These are phyloP conservation scores for Coprinopsis marcescibilis DNA, from an alignment of 768 basidiomycete genomes.

Conservation along the genomic window DNA sequence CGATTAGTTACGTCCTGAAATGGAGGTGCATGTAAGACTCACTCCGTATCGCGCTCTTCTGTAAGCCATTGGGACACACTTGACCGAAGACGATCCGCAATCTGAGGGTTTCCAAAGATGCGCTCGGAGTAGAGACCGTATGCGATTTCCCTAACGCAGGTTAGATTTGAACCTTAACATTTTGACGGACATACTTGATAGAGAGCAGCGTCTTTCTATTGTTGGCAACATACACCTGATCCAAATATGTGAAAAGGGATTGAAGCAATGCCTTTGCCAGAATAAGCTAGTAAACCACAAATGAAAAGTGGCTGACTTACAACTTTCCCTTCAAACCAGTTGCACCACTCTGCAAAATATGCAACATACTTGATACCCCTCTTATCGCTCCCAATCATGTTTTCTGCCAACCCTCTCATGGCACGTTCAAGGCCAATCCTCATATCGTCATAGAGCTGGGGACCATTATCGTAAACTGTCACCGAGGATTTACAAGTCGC, in stretches of 20 bases:
- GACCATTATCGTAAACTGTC: conserved; percentile 44
- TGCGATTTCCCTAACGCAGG: conserved; percentile 58
- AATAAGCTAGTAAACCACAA: background rate
- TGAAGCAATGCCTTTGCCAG: conserved; percentile 44
- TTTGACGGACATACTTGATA: no score
- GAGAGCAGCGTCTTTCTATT: conserved; percentile 26
- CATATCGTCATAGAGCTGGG: conserved; percentile 52
- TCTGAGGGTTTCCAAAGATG: conserved; percentile 43
- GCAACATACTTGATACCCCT: conserved; percentile 48
- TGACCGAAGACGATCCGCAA: conserved; percentile 37
- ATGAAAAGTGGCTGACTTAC: conserved; percentile 33
- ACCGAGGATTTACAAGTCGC: conserved; percentile 52
- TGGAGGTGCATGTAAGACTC: conserved; percentile 1
- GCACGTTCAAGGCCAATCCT: conserved; percentile 57
- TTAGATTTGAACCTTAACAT: no score
- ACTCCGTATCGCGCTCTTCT: conserved; percentile 47
- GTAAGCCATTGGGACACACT: conserved; percentile 48
- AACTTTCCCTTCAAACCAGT: conserved; percentile 61
- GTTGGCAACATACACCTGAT: conserved; percentile 54
- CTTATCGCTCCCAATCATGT: conserved; percentile 24
- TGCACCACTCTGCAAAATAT: conserved; percentile 48
- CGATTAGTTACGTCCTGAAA: background rate
- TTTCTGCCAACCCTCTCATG: conserved; percentile 32
- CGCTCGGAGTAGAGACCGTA: conserved; percentile 44
- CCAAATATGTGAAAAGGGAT: conserved; percentile 65